Conservation (phyloP, 2,329 filamentous ascomycete genomes). For the Trichoderma sp. region DNA sequence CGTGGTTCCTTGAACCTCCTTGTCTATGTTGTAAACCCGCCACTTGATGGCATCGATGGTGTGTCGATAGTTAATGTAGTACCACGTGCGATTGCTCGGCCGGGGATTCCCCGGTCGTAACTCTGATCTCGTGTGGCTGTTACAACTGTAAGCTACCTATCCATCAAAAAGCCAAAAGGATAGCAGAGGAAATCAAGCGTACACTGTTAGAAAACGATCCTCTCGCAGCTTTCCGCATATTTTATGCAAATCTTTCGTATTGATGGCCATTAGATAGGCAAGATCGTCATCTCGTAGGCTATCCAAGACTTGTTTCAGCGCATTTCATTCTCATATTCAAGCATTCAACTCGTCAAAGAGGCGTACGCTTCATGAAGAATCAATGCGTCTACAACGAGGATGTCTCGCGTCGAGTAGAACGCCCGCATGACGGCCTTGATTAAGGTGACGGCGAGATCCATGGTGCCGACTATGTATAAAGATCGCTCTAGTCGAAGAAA, state of each 20-base stretch:
- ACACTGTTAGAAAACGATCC: conserved; percentile 82
- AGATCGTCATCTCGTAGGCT: conserved; percentile 86
- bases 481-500: not conserved
- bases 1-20: conserved; percentile 81
- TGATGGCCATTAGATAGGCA: conserved; percentile 82
- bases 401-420: conserved; percentile 83
- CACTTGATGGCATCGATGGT: conserved; percentile 97
- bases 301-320: conserved; percentile 65
- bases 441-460: conserved; percentile 69
- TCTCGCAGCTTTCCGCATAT: conserved; percentile 82
- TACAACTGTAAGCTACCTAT: conserved; percentile 46
- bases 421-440: conserved; percentile 83
- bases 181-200: conserved; percentile 39
- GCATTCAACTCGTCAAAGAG: not conserved
- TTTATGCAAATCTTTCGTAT: conserved; percentile 89
- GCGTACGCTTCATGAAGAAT: conserved; percentile 78
- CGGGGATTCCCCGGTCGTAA: conserved; percentile 78
- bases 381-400: conserved; percentile 82
- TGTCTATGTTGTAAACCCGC: conserved; percentile 84
- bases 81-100: conserved; percentile 86
- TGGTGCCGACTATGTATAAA: conserved; percentile 31
- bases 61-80: conserved; percentile 93
- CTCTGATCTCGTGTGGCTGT: conserved; percentile 66
- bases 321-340: conserved; percentile 52
- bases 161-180: not conserved